These are phyloP conservation scores for Xylaria telfairii DNA, from an alignment of 495 filamentous ascomycete genomes.

Conservation along the genomic window DNA sequence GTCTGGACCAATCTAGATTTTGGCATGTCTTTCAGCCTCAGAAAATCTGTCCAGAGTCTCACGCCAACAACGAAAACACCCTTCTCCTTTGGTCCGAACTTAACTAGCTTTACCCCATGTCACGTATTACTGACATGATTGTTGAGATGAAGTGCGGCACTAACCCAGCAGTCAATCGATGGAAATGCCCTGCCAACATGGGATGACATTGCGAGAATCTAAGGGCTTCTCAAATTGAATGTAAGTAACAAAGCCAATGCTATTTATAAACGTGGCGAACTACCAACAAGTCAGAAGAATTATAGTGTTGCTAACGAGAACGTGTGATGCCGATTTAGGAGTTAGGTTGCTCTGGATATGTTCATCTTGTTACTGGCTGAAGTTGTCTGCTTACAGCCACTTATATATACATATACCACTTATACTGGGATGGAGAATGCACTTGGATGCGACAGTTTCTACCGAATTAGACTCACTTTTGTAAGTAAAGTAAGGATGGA, in stretches of 20 bases:
- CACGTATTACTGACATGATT: neutral
- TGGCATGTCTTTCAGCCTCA: neutral
- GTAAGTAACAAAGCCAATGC: neutral
- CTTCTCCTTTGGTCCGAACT: neutral
- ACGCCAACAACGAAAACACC: neutral
- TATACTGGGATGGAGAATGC: neutral
- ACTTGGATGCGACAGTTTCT: neutral
- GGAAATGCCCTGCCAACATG: neutral
- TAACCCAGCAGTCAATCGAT: neutral
- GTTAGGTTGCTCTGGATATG: neutral
- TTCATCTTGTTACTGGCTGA: neutral
- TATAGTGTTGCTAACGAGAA: neutral
- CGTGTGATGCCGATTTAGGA: neutral
- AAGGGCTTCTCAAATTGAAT: neutral
- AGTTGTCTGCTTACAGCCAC: too few species aligned
- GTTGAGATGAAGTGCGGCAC: neutral
- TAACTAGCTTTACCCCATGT: neutral
- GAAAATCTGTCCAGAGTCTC: neutral
- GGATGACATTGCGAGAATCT: neutral
- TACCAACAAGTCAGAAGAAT: neutral
- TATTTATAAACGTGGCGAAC: neutral
- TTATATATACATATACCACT: too few species aligned
- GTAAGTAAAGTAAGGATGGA: neutral
- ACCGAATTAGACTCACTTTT: neutral
- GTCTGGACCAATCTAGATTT: neutral